phyloP scores from a whole-genome alignment of 495 filamentous ascomycete species.

The Cercophora newfieldiana region DNA sequence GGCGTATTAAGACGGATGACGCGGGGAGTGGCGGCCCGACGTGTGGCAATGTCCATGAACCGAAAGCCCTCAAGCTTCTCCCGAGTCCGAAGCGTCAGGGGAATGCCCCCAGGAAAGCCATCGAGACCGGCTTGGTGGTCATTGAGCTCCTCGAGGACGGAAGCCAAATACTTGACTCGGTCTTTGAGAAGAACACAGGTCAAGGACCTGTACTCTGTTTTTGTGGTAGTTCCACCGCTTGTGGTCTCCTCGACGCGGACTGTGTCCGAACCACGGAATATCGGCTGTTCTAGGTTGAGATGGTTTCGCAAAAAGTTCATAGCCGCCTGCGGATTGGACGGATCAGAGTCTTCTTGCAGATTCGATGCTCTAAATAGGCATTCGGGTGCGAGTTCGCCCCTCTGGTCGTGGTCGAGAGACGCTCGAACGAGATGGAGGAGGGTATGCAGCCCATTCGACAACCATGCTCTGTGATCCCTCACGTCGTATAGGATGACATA shows the following conservation, averaged over 20 bases:
- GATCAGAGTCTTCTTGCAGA: not conserved
- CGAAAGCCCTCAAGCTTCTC: conserved; percentile 7
- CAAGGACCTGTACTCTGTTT: not conserved
- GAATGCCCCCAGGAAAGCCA: not conserved
- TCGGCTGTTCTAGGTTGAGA: not conserved
- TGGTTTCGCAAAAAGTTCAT: conserved; percentile 8
- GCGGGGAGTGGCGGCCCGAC: not conserved
- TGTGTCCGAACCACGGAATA: conserved; percentile 2
- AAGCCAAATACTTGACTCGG: conserved; percentile 3
- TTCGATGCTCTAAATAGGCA: not conserved
- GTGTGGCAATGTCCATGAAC: conserved; percentile 9
- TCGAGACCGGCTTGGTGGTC: conserved; percentile 8
- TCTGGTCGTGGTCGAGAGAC: conserved; percentile 4
- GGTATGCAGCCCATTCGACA: conserved; percentile 13
- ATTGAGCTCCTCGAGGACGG: conserved; percentile 1
- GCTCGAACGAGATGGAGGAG: conserved; percentile 18
- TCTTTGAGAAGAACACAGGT: not conserved
- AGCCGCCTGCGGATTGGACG: not conserved
- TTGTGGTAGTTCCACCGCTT: not conserved
- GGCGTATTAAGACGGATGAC: not conserved
- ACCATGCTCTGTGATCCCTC: conserved; percentile 8
- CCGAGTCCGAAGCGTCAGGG: not conserved
- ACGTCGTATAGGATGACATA: conserved; percentile 13
- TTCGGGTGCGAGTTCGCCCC: not conserved
- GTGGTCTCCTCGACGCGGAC: conserved; percentile 10